A percentile compares a stretch with the other conserved stretches of the same genome.
These are phyloP conservation scores for Colletotrichum cuscutae DNA, from an alignment of 2,329 filamentous ascomycete species.

Conservation along the genomic window DNA sequence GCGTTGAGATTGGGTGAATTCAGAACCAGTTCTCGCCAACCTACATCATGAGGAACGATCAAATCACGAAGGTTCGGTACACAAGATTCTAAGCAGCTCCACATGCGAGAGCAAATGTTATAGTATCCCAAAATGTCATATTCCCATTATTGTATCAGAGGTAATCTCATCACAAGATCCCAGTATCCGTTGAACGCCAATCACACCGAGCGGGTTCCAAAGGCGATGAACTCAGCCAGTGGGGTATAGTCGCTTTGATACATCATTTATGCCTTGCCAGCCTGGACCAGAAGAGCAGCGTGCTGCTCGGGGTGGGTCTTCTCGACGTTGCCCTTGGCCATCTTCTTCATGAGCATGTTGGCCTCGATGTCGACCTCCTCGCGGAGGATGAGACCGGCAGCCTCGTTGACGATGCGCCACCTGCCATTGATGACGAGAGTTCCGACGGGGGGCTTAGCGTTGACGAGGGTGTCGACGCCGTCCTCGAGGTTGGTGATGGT, in stretches of 20 bases:
- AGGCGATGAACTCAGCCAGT: not conserved
- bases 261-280: slow-evolving; percentile 28
- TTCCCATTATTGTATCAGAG: slow-evolving; percentile 16
- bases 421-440: slow-evolving; percentile 31
- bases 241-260: not conserved
- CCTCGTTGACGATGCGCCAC: slow-evolving; percentile 30
- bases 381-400: slow-evolving; percentile 19
- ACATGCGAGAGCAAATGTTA: not conserved
- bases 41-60: not conserved
- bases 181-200: slow-evolving; percentile 16
- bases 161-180: slow-evolving; percentile 16
- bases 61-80: not conserved
- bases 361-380: slow-evolving; percentile 33
- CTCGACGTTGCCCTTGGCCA: slow-evolving; percentile 35
- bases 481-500: slow-evolving; percentile 34
- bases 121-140: not conserved
- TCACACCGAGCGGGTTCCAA: not conserved
- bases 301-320: slow-evolving; percentile 34
- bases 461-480: slow-evolving; percentile 31
- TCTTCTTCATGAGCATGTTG: slow-evolving; percentile 35
- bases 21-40: too few species aligned
- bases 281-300: slow-evolving; percentile 29
- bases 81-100: not conserved
- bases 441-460: slow-evolving; percentile 33
- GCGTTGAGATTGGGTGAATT: too few species aligned